These are phyloP conservation scores for Terana coerulea DNA, from an alignment of 768 basidiomycete species.

Conservation along the genomic window DNA sequence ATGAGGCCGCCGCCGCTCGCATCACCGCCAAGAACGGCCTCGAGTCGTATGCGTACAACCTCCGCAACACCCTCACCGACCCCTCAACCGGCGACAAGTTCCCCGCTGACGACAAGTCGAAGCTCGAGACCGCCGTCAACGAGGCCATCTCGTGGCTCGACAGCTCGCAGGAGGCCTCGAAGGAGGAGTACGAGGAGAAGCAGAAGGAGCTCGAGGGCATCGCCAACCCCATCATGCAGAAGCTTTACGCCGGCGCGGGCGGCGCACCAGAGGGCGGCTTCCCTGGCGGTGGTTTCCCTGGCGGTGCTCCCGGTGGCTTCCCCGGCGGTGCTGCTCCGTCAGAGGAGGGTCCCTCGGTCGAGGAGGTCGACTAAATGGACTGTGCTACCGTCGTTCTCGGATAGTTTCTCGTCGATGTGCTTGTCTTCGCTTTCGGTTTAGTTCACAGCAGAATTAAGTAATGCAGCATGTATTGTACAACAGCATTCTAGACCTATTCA, in stretches of 20 bases:
- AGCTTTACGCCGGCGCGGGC: constrained; percentile 60
- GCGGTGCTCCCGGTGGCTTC: constrained; percentile 62
- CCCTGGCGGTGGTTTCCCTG: constrained; percentile 37
- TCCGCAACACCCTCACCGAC: constrained; percentile 83
- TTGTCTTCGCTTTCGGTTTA: constrained; percentile 15
- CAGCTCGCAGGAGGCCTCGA: constrained; percentile 81
- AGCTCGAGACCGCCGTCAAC: constrained; percentile 76
- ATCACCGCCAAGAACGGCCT: constrained; percentile 87
- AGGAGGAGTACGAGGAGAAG: constrained; percentile 90
- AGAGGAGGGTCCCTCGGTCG: constrained; percentile 86
- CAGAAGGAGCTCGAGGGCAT: constrained; percentile 90
- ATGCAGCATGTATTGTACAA: constrained; percentile 16
- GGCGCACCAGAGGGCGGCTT: constrained; percentile 51
- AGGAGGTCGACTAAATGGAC: constrained; percentile 75
- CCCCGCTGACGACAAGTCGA: constrained; percentile 79
- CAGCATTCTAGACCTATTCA: constrained; percentile 11
- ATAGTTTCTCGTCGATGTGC: constrained; percentile 6
- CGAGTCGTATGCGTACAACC: constrained; percentile 94
- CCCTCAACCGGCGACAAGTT: constrained; percentile 88
- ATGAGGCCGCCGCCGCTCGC: constrained; percentile 80
- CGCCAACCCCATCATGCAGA: constrained; percentile 71
- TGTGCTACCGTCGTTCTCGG: background rate
- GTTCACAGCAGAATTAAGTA: constrained; percentile 13
- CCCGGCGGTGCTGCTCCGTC: constrained; percentile 56
- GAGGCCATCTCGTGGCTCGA: constrained; percentile 88